These are phyloP conservation scores for Puccinia hordei DNA, from an alignment of 1,284 basidiomycete genomes.

Conservation along the genomic window DNA sequence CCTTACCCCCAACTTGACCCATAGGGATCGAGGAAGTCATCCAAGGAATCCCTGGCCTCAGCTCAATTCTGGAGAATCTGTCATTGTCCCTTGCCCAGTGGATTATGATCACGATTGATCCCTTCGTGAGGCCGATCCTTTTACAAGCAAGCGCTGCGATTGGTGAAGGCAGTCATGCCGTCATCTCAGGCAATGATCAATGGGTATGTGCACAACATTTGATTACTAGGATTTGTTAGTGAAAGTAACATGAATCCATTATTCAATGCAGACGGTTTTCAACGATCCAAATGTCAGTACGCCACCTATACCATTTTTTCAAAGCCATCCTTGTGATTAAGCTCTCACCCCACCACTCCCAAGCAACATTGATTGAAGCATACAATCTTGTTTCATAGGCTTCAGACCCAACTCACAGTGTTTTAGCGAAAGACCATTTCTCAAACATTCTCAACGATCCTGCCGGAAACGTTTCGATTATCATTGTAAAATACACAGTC, in stretches of 20 bases:
- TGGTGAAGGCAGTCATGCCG: slow-evolving; percentile 42
- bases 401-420: slow-evolving; percentile 58
- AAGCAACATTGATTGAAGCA: not conserved
- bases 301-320: not conserved
- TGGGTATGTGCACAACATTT: slow-evolving; percentile 23
- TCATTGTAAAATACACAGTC: slow-evolving; percentile 66
- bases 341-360: not conserved
- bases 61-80: slow-evolving; percentile 35
- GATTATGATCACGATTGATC: slow-evolving; percentile 48
- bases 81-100: slow-evolving; percentile 43
- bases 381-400: not conserved
- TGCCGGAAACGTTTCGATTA: slow-evolving; percentile 59
- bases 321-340: not conserved
- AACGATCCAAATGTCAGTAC: slow-evolving; percentile 41
- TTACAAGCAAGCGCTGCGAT: slow-evolving; percentile 47
- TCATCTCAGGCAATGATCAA: slow-evolving; percentile 46
- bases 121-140: slow-evolving; percentile 42
- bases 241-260: not conserved
- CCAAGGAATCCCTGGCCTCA: slow-evolving; percentile 41
- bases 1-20: not conserved
- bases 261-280: slow-evolving; percentile 31
- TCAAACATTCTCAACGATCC: slow-evolving; percentile 59
- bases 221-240: not conserved
- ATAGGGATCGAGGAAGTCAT: slow-evolving; percentile 47
- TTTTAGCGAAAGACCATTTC: slow-evolving; percentile 60